Evolutionary conservation across 2,329 filamentous ascomycete species (phyloP).

Genomic region (Alternaria sp.): DNA sequence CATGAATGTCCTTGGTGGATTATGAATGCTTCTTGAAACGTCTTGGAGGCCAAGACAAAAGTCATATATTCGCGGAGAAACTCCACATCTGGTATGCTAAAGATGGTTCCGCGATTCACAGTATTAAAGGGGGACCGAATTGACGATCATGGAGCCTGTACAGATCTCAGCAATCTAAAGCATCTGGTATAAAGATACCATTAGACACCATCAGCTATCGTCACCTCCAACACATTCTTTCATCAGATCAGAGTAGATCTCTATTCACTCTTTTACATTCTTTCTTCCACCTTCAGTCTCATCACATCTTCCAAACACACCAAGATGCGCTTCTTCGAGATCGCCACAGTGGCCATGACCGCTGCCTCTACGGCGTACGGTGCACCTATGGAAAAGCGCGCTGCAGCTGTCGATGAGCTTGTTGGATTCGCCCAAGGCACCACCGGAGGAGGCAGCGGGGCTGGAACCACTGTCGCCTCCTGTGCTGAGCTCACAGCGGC

Average conservation of each 20-base stretch:
- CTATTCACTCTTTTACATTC: conserved; percentile 21
- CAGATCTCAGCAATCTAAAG: conserved; percentile 3
- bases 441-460: conserved; percentile 62
- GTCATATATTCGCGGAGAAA: conserved; percentile 22
- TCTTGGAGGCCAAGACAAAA: background rate
- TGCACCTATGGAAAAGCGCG: conserved; percentile 32
- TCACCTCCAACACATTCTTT: conserved; percentile 3
- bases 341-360: conserved; percentile 31
- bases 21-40: conserved; percentile 7
- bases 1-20: conserved; percentile 30
- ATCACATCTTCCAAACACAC: background rate
- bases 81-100: conserved; percentile 8
- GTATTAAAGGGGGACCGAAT: conserved; percentile 24
- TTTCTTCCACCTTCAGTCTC: conserved; percentile 5
- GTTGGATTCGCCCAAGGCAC: conserved; percentile 60
- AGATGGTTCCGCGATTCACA: conserved; percentile 8
- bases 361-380: conserved; percentile 33
- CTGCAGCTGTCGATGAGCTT: conserved; percentile 38
- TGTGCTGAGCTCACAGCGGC: conserved; percentile 59
- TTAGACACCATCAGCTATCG: background rate
- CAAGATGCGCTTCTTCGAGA: conserved; percentile 38
- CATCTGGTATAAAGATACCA: conserved; percentile 15
- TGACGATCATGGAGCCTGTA: conserved; percentile 15
- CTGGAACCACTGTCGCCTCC: conserved; percentile 61
- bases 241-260: conserved; percentile 21